These are phyloP conservation scores for Stachybotrys echinatus DNA, from an alignment of 2,329 filamentous ascomycete species.

Conservation along the genomic window DNA sequence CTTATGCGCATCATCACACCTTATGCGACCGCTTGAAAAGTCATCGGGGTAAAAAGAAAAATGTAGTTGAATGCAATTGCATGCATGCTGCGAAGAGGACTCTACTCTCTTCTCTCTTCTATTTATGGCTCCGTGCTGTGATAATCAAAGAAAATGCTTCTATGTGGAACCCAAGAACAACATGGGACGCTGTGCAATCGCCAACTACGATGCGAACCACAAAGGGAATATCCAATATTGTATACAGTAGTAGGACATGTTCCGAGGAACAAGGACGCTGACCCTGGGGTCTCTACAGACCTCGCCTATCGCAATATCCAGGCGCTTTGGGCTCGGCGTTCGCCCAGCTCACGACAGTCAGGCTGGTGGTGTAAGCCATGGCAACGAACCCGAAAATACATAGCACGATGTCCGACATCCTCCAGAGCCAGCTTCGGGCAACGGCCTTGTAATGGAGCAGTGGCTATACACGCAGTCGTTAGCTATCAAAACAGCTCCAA, in stretches of 20 bases:
- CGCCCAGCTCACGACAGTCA: conserved; percentile 87
- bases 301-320: conserved; percentile 47
- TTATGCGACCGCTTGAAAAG: no score
- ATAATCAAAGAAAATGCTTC: background rate
- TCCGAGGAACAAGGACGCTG: background rate
- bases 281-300: background rate
- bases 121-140: background rate
- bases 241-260: background rate
- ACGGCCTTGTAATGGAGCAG: conserved; percentile 83
- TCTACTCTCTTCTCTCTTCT: background rate
- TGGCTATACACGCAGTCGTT: conserved; percentile 53
- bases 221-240: background rate
- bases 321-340: conserved; percentile 44
- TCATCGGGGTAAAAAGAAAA: no score
- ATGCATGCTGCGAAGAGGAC: no score
- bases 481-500: background rate
- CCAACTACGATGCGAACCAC: background rate
- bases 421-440: conserved; percentile 63
- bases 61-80: no score
- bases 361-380: conserved; percentile 85
- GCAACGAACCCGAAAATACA: conserved; percentile 78
- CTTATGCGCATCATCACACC: no score
- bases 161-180: background rate
- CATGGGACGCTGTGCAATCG: background rate
- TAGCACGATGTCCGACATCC: conserved; percentile 66